These are phyloP conservation scores for Aspergillus diversus DNA, from an alignment of 495 filamentous ascomycete species.

Conservation along the genomic window DNA sequence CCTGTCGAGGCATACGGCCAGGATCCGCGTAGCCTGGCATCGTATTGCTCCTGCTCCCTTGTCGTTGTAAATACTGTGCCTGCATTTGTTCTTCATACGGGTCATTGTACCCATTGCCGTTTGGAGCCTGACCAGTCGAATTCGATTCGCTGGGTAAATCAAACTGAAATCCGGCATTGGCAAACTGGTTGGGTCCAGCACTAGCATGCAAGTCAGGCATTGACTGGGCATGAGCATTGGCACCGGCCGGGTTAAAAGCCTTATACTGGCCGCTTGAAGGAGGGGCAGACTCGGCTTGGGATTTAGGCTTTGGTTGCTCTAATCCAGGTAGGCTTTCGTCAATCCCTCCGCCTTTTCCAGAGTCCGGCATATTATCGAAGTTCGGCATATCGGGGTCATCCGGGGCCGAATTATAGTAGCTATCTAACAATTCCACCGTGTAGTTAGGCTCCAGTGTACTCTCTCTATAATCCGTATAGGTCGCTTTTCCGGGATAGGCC, in stretches of 20 bases:
- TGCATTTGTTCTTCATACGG: conserved; percentile 21
- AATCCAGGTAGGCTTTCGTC: conserved; percentile 58
- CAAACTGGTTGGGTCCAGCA: conserved; percentile 55
- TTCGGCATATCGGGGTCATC: conserved; percentile 68
- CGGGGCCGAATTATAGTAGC: conserved; percentile 39
- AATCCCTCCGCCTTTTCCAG: conserved; percentile 38
- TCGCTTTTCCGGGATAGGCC: conserved; percentile 39
- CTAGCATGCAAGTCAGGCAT: conserved; percentile 53
- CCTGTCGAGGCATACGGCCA: conserved; percentile 13
- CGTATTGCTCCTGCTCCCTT: conserved; percentile 15
- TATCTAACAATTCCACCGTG: conserved; percentile 43
- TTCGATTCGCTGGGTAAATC: conserved; percentile 69
- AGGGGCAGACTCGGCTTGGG: conserved; percentile 25
- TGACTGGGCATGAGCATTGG: conserved; percentile 68
- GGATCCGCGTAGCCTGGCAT: conserved; percentile 18
- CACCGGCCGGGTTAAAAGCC: conserved; percentile 40
- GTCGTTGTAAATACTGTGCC: conserved; percentile 17
- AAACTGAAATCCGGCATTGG: conserved; percentile 61
- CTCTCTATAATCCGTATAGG: conserved; percentile 34
- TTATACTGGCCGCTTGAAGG: conserved; percentile 35
- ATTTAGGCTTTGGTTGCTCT: conserved; percentile 35
- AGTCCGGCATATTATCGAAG: conserved; percentile 66
- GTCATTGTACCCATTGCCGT: conserved; percentile 24
- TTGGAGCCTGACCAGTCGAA: conserved; percentile 46
- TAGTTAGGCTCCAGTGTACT: conserved; percentile 20